A percentile compares a stretch with the other conserved stretches of the same genome.
Conservation (phyloP, 2,329 filamentous ascomycete species). For the Aspergillus sp. region DNA sequence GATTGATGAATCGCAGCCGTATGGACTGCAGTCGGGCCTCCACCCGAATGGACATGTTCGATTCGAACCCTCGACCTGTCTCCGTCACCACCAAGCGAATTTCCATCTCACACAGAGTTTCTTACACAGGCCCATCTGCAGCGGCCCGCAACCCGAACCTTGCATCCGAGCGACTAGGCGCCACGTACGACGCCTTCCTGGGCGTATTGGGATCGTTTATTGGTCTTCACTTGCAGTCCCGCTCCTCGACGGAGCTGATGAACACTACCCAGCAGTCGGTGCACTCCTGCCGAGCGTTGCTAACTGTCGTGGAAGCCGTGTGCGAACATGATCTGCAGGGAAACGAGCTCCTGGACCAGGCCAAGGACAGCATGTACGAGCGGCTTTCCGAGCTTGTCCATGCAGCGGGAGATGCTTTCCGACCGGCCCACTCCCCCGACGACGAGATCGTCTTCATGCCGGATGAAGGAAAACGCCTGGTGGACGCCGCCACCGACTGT, state of each 20-base stretch:
- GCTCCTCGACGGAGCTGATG: slow-evolving; percentile 78
- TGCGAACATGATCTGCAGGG: slow-evolving; percentile 70
- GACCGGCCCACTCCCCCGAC: slow-evolving; percentile 61
- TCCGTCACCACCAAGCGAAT: slow-evolving; percentile 42
- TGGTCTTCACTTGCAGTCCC: slow-evolving; percentile 87
- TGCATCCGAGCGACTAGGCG: slow-evolving; percentile 75
- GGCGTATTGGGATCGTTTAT: slow-evolving; percentile 92
- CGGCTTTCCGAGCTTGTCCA: slow-evolving; percentile 75
- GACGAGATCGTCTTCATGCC: slow-evolving; percentile 75
- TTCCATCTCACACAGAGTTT: slow-evolving; percentile 67
- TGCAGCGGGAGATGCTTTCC: slow-evolving; percentile 75
- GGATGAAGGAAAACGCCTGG: slow-evolving; percentile 69
- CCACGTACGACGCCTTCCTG: slow-evolving; percentile 80
- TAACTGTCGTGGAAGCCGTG: slow-evolving; percentile 76
- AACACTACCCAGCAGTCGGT: slow-evolving; percentile 79
- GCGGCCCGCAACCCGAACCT: slow-evolving; percentile 64
- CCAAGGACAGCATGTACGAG: slow-evolving; percentile 72
- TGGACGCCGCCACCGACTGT: slow-evolving; percentile 77
- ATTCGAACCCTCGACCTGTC: slow-evolving; percentile 23
- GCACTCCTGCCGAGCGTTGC: slow-evolving; percentile 70
- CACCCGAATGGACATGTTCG: slow-evolving; percentile 18
- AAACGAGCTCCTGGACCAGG: slow-evolving; percentile 61
- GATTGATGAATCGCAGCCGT: slow-evolving; percentile 28
- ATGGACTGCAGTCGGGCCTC: slow-evolving; percentile 24
- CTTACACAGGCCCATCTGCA: slow-evolving; percentile 64